A percentile compares a stretch with the other conserved stretches of the same genome.
These are phyloP conservation scores for Coniochaeta sp. DNA, from an alignment of 2,329 filamentous ascomycete species.

Conservation along the genomic window DNA sequence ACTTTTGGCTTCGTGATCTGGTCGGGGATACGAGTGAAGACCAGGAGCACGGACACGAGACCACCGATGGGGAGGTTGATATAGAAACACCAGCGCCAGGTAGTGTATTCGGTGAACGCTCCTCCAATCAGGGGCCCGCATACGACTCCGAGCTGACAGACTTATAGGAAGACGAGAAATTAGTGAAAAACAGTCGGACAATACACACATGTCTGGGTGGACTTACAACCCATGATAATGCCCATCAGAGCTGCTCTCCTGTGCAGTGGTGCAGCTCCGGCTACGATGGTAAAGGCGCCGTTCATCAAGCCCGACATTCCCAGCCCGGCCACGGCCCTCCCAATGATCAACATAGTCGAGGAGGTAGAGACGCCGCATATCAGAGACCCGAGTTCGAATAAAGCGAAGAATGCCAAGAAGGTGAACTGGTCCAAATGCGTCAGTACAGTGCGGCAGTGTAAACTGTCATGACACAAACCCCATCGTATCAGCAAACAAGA, in stretches of 20 bases:
- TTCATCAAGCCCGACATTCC: slow-evolving; percentile 44
- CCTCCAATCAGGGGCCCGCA: slow-evolving; percentile 40
- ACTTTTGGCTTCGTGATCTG: slow-evolving; percentile 22
- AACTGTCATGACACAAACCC: not conserved
- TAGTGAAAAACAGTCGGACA: not conserved
- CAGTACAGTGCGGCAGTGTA: not conserved
- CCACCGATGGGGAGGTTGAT: slow-evolving; percentile 38
- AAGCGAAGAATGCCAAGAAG: slow-evolving; percentile 31
- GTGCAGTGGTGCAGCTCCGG: slow-evolving; percentile 27
- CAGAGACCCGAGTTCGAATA: slow-evolving; percentile 50
- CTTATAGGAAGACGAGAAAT: slow-evolving; percentile 5
- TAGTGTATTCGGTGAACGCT: slow-evolving; percentile 27
- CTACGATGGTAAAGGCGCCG: slow-evolving; percentile 44
- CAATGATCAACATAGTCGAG: slow-evolving; percentile 45
- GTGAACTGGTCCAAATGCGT: slow-evolving; percentile 20
- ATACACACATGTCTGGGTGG: not conserved
- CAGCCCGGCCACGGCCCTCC: slow-evolving; percentile 44
- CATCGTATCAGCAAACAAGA: not conserved
- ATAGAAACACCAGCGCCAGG: slow-evolving; percentile 42
- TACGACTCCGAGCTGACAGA: slow-evolving; percentile 35
- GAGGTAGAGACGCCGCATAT: slow-evolving; percentile 43
- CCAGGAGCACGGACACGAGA: slow-evolving; percentile 23
- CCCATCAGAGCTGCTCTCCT: slow-evolving; percentile 24
- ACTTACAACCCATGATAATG: slow-evolving; percentile 14
- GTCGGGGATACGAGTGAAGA: slow-evolving; percentile 28